Evolutionary conservation across 148 eudicot genomes (phyloP).

Genomic region (Silene latifolia): DNA sequence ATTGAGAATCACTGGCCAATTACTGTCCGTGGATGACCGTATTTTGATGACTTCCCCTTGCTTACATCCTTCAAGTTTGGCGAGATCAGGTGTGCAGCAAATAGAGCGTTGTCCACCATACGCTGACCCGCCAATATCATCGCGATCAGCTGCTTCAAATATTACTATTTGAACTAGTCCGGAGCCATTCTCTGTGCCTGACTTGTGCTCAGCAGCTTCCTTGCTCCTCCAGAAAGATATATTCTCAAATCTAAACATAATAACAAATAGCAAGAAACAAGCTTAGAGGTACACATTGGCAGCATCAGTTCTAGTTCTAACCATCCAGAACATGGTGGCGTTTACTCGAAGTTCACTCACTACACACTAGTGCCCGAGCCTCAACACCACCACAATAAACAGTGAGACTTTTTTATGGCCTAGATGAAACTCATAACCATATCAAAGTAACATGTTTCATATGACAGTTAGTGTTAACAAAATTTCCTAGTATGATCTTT

Average conservation of each 20-base stretch:
- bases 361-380: neutral
- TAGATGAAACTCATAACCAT: neutral
- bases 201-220: slow-evolving; percentile 53
- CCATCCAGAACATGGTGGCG: neutral
- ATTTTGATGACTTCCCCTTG: slow-evolving; percentile 80
- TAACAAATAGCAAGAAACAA: neutral
- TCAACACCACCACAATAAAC: neutral
- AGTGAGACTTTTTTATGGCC: neutral
- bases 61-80: slow-evolving; percentile 94
- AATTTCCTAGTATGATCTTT: neutral
- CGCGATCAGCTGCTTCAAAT: slow-evolving; percentile 97
- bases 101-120: slow-evolving; percentile 95
- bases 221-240: slow-evolving; percentile 86
- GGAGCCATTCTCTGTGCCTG: slow-evolving; percentile 53
- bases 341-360: neutral
- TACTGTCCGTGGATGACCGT: slow-evolving; percentile 56
- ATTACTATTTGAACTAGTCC: slow-evolving; percentile 77
- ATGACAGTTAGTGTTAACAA: neutral
- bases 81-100: slow-evolving; percentile 98
- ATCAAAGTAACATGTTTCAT: neutral
- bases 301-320: neutral
- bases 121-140: slow-evolving; percentile 94
- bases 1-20: slow-evolving; percentile 75
- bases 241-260: slow-evolving; percentile 66
- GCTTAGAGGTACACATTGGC: slow-evolving; percentile 4